Evolutionary conservation across 306 rosid genomes (phyloP).

Genomic region (Cucurbita argyrosperma): DNA sequence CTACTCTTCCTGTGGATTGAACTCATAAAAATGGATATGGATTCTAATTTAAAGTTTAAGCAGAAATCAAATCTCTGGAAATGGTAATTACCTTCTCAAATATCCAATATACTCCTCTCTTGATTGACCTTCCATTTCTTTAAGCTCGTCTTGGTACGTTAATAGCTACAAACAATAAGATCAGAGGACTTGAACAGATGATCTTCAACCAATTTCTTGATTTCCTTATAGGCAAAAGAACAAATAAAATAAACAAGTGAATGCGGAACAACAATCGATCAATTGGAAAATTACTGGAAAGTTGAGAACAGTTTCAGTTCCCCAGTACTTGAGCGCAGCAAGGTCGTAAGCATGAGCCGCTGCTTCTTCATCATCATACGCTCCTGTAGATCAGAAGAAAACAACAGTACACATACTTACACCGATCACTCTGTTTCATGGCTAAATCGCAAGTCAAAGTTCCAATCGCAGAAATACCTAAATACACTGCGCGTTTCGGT

Average conservation of each 20-base stretch:
- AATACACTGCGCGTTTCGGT: constrained; percentile 47
- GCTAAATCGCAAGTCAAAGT: not conserved
- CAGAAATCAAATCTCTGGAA: not conserved
- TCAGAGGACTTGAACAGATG: not conserved
- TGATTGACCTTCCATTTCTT: constrained; percentile 66
- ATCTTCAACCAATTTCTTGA: not conserved
- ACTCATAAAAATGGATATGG: not conserved
- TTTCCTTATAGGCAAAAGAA: not conserved
- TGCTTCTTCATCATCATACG: constrained; percentile 82
- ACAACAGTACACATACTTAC: constrained; percentile 6
- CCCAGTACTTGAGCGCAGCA: constrained; percentile 99
- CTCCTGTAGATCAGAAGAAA: constrained; percentile 30
- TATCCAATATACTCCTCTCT: constrained; percentile 92
- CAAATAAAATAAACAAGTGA: not conserved
- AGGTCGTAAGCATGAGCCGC: constrained; percentile 99
- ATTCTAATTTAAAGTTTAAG: not conserved
- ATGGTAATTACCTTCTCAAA: constrained; percentile 50
- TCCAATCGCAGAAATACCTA: constrained; percentile 33
- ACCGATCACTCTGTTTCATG: not conserved
- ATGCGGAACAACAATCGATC: not conserved
- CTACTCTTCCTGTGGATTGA: constrained; percentile 61
- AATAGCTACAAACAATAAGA: constrained; percentile 23
- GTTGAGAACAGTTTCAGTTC: constrained; percentile 69
- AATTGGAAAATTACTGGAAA: constrained; percentile 39
- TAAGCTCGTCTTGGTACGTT: constrained; percentile 52